Conservation (phyloP, 768 basidiomycete species). For the Exsudoporus frostii region DNA sequence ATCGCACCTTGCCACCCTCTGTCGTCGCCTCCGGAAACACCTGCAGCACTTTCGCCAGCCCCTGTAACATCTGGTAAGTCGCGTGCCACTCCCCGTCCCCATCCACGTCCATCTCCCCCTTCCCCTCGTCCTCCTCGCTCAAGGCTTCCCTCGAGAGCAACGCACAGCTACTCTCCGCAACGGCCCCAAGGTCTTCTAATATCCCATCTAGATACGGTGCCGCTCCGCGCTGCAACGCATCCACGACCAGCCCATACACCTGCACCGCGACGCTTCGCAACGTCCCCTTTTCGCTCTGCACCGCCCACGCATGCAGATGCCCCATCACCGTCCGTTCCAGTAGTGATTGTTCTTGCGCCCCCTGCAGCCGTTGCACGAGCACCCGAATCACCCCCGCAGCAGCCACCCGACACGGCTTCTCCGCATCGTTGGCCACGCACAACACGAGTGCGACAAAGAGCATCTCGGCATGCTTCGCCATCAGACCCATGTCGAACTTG, state of each 20-base stretch:
- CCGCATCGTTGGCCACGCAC: conserved; percentile 92
- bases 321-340: conserved; percentile 55
- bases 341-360: conserved; percentile 49
- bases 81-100: conserved; percentile 70
- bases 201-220: conserved; percentile 45
- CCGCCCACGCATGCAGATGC: conserved; percentile 79
- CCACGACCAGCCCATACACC: conserved; percentile 78
- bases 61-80: conserved; percentile 75
- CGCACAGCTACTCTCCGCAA: conserved; percentile 12
- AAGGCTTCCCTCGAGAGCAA: neutral
- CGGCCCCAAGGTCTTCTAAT: conserved; percentile 51
- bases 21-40: conserved; percentile 50
- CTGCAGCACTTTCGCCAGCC: conserved; percentile 59
- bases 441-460: conserved; percentile 90
- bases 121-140: conserved; percentile 36
- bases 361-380: conserved; percentile 67
- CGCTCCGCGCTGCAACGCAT: conserved; percentile 53
- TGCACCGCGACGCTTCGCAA: conserved; percentile 75
- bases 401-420: conserved; percentile 84
- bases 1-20: conserved; percentile 49
- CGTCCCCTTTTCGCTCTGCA: conserved; percentile 53
- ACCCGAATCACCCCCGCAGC: conserved; percentile 79
- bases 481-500: conserved; percentile 76
- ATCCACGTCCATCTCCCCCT: conserved; percentile 46
- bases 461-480: conserved; percentile 80